Evolutionary conservation across 148 eudicot genomes (phyloP), one percentile per base, ranked within the genome.

Genomic region (Amaranthus hypochondriacus): DNA sequence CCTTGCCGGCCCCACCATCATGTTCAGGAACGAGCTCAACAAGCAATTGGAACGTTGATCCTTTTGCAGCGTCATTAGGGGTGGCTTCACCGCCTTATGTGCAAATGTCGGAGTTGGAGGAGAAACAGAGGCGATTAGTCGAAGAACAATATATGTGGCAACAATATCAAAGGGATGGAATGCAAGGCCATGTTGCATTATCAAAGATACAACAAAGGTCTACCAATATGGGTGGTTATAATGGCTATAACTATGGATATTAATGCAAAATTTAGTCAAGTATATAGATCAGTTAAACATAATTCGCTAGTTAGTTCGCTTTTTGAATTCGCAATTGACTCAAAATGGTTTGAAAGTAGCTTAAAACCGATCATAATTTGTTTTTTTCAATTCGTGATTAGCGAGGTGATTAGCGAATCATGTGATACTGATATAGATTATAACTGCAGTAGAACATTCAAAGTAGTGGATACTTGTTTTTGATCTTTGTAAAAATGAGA

Each of bases 51-150:
- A 80, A 77, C 57, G 50, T 51, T 0, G 97, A 90, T 68, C 96
- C 97, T 0, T 95, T 92, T 78, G 87, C 87, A 4, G 87, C 93
- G 1, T 91, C 97, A 5, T 60, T 86, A 3, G 86, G 76, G 4
- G 85, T 91, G 12, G 76, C 97, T 0, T 91, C 97, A 51, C 96
- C 96, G 5, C 12, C 92, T 4, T 94, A 84, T 21, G 93, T 94
- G 68, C 98, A 94, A 70, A 92, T 94, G 92, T 78, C 93, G 9
- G 98, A 94, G 18, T 51, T 91, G 83, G 97, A 94, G 79, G 90
- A 80, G 81, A 94, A 92, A 71, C 97, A 88, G 61, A 81, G 82
- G 71, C 48, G 83, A 51, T 71, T 94, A 69, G 66, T 89, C 59
- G 85, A 91, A 71, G 98, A 94, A 81, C 98, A 94, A 51, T 9